Evolutionary conservation across 2,329 filamentous ascomycete species (phyloP).

Genomic region (Diaporthe sp.): DNA sequence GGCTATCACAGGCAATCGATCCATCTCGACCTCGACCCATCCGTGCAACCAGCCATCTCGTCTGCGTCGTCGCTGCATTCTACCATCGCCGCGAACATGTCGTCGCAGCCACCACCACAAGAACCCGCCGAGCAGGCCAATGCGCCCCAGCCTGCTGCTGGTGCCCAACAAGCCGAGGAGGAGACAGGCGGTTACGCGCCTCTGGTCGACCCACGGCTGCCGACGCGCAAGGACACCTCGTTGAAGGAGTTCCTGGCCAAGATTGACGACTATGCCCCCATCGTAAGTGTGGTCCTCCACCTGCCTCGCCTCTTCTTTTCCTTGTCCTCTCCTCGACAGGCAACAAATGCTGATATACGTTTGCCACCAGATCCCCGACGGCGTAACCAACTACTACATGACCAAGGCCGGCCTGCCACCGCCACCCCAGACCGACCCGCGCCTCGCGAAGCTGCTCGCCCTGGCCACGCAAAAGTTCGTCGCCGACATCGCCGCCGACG

Average conservation of each 20-base stretch:
- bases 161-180: conserved; percentile 31
- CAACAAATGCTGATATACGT: neutral
- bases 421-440: conserved; percentile 89
- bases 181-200: conserved; percentile 33
- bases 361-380: conserved; percentile 85
- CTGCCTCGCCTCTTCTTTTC: neutral
- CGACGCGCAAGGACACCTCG: conserved; percentile 90
- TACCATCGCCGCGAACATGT: conserved; percentile 40
- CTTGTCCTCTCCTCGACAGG: neutral
- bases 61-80: conserved; percentile 19
- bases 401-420: conserved; percentile 95
- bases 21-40: conserved; percentile 6
- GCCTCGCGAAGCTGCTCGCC: conserved; percentile 91
- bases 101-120: conserved; percentile 39
- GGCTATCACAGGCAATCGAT: conserved; percentile 23
- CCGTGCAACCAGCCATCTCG: conserved; percentile 12
- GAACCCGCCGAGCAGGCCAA: conserved; percentile 44
- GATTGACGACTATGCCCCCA: conserved; percentile 98
- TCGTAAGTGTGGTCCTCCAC: conserved; percentile 71
- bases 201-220: conserved; percentile 62
- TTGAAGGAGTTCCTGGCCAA: conserved; percentile 93
- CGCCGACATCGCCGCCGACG: conserved; percentile 95
- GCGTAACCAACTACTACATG: conserved; percentile 98
- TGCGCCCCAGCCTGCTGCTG: conserved; percentile 39
- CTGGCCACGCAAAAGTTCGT: conserved; percentile 99